Conservation (phyloP, 345 rosid species). For the Eucalyptus regnans region DNA sequence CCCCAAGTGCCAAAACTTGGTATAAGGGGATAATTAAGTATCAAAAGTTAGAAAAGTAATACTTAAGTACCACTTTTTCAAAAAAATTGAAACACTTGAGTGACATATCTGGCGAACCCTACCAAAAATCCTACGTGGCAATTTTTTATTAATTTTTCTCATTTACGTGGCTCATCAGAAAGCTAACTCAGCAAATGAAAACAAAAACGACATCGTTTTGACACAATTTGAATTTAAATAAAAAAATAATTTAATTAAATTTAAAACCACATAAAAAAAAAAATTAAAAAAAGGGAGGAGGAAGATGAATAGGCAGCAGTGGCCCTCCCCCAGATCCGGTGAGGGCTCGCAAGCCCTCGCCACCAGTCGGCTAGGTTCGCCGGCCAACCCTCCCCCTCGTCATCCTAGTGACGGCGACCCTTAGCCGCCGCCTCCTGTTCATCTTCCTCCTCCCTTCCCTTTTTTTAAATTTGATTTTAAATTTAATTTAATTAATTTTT, state of each 20-base stretch:
- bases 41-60: fast-evolving
- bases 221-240: no score
- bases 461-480: no score
- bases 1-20: no score
- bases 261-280: no score
- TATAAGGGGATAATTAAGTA: fast-evolving
- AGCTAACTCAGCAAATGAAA: fast-evolving
- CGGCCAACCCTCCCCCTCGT: fast-evolving
- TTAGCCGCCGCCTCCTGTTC: fast-evolving
- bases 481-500: no score
- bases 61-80: fast-evolving
- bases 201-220: fast-evolving
- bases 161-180: fast-evolving
- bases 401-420: fast-evolving
- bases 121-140: fast-evolving
- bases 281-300: no score
- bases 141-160: no score
- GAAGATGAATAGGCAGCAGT: fast-evolving
- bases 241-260: no score
- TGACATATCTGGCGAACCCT: fast-evolving
- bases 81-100: no score
- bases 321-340: fast-evolving
- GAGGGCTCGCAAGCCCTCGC: no score
- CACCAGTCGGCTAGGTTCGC: fast-evolving
- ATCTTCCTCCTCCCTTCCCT: no score